These are phyloP conservation scores for Sarocladiaceae sp. DNA, from an alignment of 2,329 filamentous ascomycete genomes.

Conservation along the genomic window DNA sequence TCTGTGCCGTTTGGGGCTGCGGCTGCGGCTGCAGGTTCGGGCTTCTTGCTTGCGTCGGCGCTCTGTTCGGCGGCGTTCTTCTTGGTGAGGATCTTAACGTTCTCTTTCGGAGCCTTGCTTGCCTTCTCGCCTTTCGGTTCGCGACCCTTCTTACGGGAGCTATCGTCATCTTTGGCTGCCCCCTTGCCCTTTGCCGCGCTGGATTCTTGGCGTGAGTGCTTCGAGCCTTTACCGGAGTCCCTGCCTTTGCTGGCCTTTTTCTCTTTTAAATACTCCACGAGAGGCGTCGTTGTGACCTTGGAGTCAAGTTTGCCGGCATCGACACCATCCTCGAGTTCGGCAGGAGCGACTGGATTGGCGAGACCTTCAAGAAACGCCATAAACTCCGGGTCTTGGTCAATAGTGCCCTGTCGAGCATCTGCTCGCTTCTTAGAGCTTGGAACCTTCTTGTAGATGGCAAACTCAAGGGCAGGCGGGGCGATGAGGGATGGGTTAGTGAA, in stretches of 20 bases:
- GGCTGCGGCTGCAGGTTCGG: conserved; percentile 14
- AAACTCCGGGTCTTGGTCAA: conserved; percentile 94
- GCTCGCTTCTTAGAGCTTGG: conserved; percentile 67
- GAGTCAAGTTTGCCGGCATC: conserved; percentile 40
- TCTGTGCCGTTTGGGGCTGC: conserved; percentile 24
- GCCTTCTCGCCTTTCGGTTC: conserved; percentile 50
- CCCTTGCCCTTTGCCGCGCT: conserved; percentile 43
- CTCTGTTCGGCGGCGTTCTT: conserved; percentile 43
- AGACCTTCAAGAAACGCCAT: conserved; percentile 86
- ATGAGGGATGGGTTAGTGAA: conserved; percentile 65
- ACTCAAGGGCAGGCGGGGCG: conserved; percentile 74
- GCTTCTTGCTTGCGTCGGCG: conserved; percentile 27
- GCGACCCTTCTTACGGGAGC: conserved; percentile 54
- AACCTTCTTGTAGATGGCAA: conserved; percentile 76
- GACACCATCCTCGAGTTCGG: conserved; percentile 34
- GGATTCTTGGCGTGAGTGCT: conserved; percentile 50
- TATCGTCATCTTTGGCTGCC: conserved; percentile 38
- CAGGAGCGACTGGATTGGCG: conserved; percentile 56
- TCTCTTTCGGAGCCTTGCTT: conserved; percentile 49
- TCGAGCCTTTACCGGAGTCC: conserved; percentile 49
- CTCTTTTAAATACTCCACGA: conserved; percentile 85
- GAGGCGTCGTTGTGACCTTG: conserved; percentile 73
- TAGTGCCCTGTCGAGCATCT: conserved; percentile 85
- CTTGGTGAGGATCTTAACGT: conserved; percentile 58
- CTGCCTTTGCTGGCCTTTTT: conserved; percentile 75